Evolutionary conservation across 2,329 filamentous ascomycete species (phyloP), one percentile per base, ranked within the genome.

Genomic region (Alternaria alternata): DNA sequence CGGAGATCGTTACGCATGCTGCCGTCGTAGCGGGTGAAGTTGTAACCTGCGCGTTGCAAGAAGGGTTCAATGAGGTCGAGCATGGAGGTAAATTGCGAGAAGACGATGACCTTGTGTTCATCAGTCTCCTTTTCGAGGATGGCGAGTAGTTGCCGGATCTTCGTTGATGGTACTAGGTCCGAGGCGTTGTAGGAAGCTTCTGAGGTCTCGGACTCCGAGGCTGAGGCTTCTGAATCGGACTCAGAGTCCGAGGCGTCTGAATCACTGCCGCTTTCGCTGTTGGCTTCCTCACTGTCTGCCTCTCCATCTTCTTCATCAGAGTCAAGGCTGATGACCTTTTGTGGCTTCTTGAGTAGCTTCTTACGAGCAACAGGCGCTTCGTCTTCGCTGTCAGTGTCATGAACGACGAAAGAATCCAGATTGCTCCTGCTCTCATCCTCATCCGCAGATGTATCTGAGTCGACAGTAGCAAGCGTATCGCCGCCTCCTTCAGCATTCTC

Each of bases 61-160:
- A 98, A 97, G 2, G 95, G 95, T 76, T 98, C 93, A 64, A 99
- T 89, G 28, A 98, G 88, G 81, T 98, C 92, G 46, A 99, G 88
- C 95, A 99, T 99, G 0, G 93, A 95, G 0, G 95, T 99, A 80
- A 99, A 99, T 72, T 98, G 93, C 1, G 93, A 97, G 80, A 99
- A 99, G 65, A 99, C 93, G 72, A 99, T 99, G 75, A 97, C 96
- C 76, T 99, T 99, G 85, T 97, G 92, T 61, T 93, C 85, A 2
- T 85, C 82, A 0, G 89, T 89, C 78, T 99, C 95, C 44, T 87
- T 87, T 65, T 89, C 86, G 8, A 99, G 86, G 52, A 99, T 91
- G 62, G 88, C 85, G 73, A 96, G 86, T 20, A 98, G 85, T 69
- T 95, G 89, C 44, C 91, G 89, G 72, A 99, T 96, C 82, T 99